These are phyloP conservation scores for Ascocoryne sarcoides DNA, from an alignment of 2,329 filamentous ascomycete genomes.

Conservation along the genomic window DNA sequence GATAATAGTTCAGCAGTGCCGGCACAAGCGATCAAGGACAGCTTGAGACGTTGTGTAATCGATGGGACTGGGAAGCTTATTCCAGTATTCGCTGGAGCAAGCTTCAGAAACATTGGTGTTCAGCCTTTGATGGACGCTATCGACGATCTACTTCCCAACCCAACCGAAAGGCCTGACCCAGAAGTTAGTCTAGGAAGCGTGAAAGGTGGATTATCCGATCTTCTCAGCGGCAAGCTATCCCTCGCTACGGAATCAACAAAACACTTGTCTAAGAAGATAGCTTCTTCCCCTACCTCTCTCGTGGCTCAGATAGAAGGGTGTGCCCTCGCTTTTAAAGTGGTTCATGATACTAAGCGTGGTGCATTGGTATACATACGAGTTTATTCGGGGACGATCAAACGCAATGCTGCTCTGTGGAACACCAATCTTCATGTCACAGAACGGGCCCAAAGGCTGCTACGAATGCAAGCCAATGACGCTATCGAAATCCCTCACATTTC, in stretches of 20 bases:
- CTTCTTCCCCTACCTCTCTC: constrained; percentile 31
- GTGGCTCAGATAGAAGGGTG: constrained; percentile 50
- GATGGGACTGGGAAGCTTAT: constrained; percentile 63
- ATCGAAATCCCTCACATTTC: constrained; percentile 73
- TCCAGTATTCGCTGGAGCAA: constrained; percentile 84
- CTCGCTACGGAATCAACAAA: constrained; percentile 29
- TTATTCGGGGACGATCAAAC: constrained; percentile 73
- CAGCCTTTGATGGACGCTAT: constrained; percentile 86
- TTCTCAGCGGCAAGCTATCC: constrained; percentile 38
- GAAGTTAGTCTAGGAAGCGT: constrained; percentile 59
- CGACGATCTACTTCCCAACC: constrained; percentile 77
- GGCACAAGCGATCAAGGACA: constrained; percentile 56
- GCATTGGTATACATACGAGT: constrained; percentile 87
- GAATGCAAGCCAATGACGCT: constrained; percentile 83
- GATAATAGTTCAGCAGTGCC: constrained; percentile 64
- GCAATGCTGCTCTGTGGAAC: constrained; percentile 74
- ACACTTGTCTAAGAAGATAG: constrained; percentile 31
- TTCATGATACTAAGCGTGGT: constrained; percentile 76
- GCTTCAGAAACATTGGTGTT: constrained; percentile 88
- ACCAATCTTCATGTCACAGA: constrained; percentile 75
- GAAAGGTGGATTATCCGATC: constrained; percentile 43
- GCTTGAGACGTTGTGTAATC: constrained; percentile 64
- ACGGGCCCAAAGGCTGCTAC: constrained; percentile 69
- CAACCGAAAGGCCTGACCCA: constrained; percentile 69
- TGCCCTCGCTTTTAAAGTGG: constrained; percentile 82